Evolutionary conservation across 768 basidiomycete species (phyloP).

Genomic region (Podaxis pistillaris): DNA sequence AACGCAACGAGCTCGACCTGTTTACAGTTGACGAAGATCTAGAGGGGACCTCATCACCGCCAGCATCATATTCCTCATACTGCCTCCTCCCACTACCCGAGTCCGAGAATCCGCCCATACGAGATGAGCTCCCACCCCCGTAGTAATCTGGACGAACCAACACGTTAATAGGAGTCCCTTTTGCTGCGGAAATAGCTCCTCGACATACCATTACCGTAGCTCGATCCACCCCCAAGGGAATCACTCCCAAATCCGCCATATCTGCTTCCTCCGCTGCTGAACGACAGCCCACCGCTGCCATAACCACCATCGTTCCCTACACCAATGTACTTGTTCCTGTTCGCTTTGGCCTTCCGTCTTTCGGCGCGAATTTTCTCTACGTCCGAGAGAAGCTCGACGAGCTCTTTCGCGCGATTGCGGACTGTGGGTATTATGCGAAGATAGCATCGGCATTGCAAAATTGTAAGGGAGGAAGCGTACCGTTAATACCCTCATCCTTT

Average conservation of each 20-base stretch:
- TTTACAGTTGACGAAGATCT: constrained; percentile 34
- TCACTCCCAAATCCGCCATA: constrained; percentile 49
- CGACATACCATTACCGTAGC: constrained; percentile 25
- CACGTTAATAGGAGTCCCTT: not conserved
- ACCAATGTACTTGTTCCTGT: constrained; percentile 88
- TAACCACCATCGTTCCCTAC: constrained; percentile 72
- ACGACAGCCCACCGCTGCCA: constrained; percentile 39
- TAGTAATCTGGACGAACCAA: constrained; percentile 30
- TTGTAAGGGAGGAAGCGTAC: constrained; percentile 36
- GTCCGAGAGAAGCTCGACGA: constrained; percentile 89
- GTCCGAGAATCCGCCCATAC: constrained; percentile 55
- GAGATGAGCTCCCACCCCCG: constrained; percentile 38
- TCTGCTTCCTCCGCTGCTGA: constrained; percentile 30
- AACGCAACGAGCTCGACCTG: constrained; percentile 26
- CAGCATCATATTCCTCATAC: constrained; percentile 96
- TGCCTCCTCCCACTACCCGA: constrained; percentile 42
- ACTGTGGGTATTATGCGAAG: constrained; percentile 44
- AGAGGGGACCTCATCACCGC: constrained; percentile 71
- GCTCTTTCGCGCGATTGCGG: constrained; percentile 89
- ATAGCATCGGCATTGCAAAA: not conserved
- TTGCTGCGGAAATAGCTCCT: too few species aligned
- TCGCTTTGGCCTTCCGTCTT: constrained; percentile 88
- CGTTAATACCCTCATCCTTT: constrained; percentile 97
- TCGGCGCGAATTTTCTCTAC: constrained; percentile 88
- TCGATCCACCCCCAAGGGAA: constrained; percentile 28